phyloP scores from a whole-genome alignment of 352 stramenopile species.

The Pythium guiyangense region DNA sequence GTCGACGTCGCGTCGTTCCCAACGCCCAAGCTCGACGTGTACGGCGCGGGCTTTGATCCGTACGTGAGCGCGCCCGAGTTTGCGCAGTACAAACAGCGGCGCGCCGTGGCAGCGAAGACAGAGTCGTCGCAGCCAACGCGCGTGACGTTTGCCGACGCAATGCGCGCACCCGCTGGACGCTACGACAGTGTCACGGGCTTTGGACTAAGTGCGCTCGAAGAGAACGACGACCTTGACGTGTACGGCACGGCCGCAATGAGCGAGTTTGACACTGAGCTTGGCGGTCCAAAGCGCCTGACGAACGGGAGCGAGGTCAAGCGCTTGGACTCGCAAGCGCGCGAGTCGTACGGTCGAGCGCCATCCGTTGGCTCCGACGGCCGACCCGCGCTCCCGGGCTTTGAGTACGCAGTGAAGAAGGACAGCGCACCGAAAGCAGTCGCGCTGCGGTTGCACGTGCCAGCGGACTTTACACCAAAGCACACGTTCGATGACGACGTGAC shows the following conservation, averaged over 20 bases:
- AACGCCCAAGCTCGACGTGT: slow-evolving; percentile 66
- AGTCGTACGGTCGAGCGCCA: slow-evolving; percentile 14
- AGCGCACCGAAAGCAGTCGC: slow-evolving; percentile 40
- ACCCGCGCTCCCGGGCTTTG: slow-evolving; percentile 51
- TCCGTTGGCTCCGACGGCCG: slow-evolving; percentile 55
- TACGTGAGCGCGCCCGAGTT: slow-evolving; percentile 77
- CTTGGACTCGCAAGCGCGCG: slow-evolving; percentile 29
- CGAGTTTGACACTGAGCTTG: slow-evolving; percentile 67
- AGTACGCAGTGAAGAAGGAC: slow-evolving; percentile 30
- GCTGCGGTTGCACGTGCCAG: slow-evolving; percentile 43
- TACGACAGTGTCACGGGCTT: slow-evolving; percentile 42
- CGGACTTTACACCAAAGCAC: slow-evolving; percentile 42
- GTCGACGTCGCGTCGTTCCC: slow-evolving; percentile 57
- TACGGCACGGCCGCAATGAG: slow-evolving; percentile 62
- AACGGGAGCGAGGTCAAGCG: slow-evolving; percentile 20
- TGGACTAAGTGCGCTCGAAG: slow-evolving; percentile 72
- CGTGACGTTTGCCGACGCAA: slow-evolving; percentile 72
- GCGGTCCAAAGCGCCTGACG: slow-evolving; percentile 7
- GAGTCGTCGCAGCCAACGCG: slow-evolving; percentile 21
- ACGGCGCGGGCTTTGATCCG: slow-evolving; percentile 76
- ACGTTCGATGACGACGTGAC: slow-evolving; percentile 30
- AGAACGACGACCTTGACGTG: slow-evolving; percentile 83
- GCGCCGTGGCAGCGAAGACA: slow-evolving; percentile 15
- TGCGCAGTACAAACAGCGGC: slow-evolving; percentile 36
- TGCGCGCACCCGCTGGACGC: slow-evolving; percentile 33